Conservation (phyloP, 176 grass and related monocot species). For the Cenchrus fungigraminus region DNA sequence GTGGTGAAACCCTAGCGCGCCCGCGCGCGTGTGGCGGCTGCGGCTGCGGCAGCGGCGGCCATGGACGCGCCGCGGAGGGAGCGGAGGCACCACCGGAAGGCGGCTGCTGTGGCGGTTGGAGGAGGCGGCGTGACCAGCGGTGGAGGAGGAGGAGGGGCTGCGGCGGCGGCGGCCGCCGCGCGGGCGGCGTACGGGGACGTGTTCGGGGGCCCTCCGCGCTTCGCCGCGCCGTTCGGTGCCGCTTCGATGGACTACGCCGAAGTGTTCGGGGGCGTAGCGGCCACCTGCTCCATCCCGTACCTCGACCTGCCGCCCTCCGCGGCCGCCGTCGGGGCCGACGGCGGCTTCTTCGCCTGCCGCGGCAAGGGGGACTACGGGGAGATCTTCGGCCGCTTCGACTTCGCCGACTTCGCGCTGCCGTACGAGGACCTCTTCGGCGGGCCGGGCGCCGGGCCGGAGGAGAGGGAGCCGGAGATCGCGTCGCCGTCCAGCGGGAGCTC, state of each 20-base stretch:
- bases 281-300: slow-evolving; percentile 82
- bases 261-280: slow-evolving; percentile 69
- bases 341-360: slow-evolving; percentile 47
- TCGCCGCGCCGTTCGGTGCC: slow-evolving; percentile 57
- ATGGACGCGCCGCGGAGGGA: slow-evolving; percentile 65
- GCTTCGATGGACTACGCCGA: slow-evolving; percentile 69
- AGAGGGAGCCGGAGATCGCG: slow-evolving; percentile 36
- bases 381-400: slow-evolving; percentile 78
- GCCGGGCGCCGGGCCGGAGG: neutral
- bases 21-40: neutral
- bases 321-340: slow-evolving; percentile 2
- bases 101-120: neutral
- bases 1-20: neutral
- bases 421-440: slow-evolving; percentile 77
- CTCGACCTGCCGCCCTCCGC: slow-evolving; percentile 68
- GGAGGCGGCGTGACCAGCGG: neutral
- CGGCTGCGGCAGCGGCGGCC: neutral
- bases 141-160: neutral
- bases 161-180: neutral
- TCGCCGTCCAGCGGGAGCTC: slow-evolving; percentile 50
- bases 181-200: slow-evolving; percentile 68
- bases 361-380: slow-evolving; percentile 68
- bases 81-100: slow-evolving; percentile 55
- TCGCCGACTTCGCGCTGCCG: slow-evolving; percentile 69
- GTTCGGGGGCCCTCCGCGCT: slow-evolving; percentile 68